Conservation (phyloP, 768 basidiomycete species). For the Macrolepiota fuliginosa region DNA sequence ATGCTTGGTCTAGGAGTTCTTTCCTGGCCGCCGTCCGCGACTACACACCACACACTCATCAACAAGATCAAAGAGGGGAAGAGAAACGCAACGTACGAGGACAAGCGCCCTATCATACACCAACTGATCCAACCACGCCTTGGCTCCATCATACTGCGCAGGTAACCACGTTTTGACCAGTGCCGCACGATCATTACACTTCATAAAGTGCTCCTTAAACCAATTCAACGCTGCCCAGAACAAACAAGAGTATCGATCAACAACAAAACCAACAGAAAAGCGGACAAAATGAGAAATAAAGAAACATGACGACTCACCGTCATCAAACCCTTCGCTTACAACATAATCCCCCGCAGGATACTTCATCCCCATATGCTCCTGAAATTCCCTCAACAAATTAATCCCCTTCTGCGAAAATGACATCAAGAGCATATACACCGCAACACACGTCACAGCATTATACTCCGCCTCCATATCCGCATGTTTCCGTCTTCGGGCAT, state of each 20-base stretch:
- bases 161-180: slow-evolving; percentile 87
- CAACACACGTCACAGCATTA: slow-evolving; percentile 82
- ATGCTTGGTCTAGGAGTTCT: slow-evolving; percentile 80
- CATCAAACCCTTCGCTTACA: slow-evolving; percentile 78
- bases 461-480: slow-evolving; percentile 80
- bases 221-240: slow-evolving; percentile 66
- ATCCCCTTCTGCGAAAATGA: slow-evolving; percentile 93
- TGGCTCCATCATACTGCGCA: slow-evolving; percentile 76
- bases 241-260: slow-evolving; percentile 12
- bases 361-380: slow-evolving; percentile 81
- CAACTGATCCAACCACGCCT: slow-evolving; percentile 84
- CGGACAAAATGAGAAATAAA: not conserved
- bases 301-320: slow-evolving; percentile 55
- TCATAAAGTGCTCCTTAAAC: slow-evolving; percentile 93
- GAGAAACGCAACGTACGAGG: slow-evolving; percentile 51
- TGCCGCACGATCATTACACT: slow-evolving; percentile 90
- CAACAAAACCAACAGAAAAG: not conserved
- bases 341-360: slow-evolving; percentile 73
- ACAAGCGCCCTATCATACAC: slow-evolving; percentile 90
- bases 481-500: slow-evolving; percentile 64
- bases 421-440: slow-evolving; percentile 90
- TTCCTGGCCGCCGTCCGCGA: slow-evolving; percentile 91
- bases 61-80: not conserved
- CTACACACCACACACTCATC: slow-evolving; percentile 35
- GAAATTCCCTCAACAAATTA: slow-evolving; percentile 71